A percentile compares a stretch with the other conserved stretches of the same genome.
These are phyloP conservation scores for Primulina eburnea DNA, from an alignment of 257 asterid genomes.

Conservation along the genomic window DNA sequence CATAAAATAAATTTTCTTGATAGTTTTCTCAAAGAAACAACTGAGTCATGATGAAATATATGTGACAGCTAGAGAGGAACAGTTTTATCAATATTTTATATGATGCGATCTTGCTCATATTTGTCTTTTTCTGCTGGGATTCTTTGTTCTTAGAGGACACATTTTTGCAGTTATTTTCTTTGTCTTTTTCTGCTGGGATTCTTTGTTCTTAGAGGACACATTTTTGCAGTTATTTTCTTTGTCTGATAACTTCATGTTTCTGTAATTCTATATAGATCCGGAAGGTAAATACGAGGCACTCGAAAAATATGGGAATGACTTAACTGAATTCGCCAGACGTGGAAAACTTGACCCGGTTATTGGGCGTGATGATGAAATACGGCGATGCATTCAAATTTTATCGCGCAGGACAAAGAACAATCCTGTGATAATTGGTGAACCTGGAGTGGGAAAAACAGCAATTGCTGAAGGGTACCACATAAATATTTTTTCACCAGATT, in stretches of 20 bases:
- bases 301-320: conserved; percentile 90
- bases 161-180: background rate
- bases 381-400: conserved; percentile 90
- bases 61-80: no score
- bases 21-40: background rate
- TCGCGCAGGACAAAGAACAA: conserved; percentile 92
- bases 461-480: conserved; percentile 90
- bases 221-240: background rate
- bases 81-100: no score
- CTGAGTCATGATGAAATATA: background rate
- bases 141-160: conserved; percentile 2
- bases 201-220: background rate
- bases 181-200: no score
- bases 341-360: conserved; percentile 98
- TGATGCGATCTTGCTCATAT: background rate
- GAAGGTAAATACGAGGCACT: conserved; percentile 92
- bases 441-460: conserved; percentile 99
- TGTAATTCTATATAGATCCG: conserved; percentile 47
- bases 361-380: conserved; percentile 97
- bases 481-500: conserved; percentile 13
- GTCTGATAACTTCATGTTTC: conserved; percentile 8
- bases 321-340: conserved; percentile 92
- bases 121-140: background rate
- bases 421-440: conserved; percentile 97
- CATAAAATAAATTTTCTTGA: background rate